Percentiles rank a stretch among this genome's conserved stretches.
These are phyloP conservation scores for Ilyonectria sp. DNA, from an alignment of 2,329 filamentous ascomycete genomes.

Conservation along the genomic window DNA sequence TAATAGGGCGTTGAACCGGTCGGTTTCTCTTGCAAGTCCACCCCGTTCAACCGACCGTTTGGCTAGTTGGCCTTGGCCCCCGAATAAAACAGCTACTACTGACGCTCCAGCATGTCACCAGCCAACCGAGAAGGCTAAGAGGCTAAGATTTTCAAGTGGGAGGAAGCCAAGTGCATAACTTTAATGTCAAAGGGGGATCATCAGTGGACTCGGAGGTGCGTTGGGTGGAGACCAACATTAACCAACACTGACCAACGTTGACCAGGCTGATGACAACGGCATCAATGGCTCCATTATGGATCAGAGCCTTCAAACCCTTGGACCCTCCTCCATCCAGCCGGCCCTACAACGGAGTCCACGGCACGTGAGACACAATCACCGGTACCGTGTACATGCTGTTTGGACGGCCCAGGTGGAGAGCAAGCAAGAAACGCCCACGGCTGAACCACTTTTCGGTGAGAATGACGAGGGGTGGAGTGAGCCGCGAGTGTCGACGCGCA, in stretches of 20 bases:
- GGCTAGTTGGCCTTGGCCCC: conserved; percentile 11
- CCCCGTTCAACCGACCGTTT: not conserved
- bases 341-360: not conserved
- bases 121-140: not conserved
- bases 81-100: not conserved
- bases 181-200: conserved; percentile 25
- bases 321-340: not conserved
- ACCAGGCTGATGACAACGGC: conserved; percentile 8
- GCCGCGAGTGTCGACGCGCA: conserved; percentile 32
- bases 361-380: not conserved
- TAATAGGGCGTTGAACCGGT: conserved; percentile 7
- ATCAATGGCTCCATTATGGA: conserved; percentile 8
- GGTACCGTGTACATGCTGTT: not conserved
- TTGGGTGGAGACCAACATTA: conserved; percentile 15
- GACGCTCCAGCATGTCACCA: not conserved
- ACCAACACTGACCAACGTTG: conserved; percentile 1
- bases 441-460: conserved; percentile 16
- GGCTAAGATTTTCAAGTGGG: conserved; percentile 10
- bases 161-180: conserved; percentile 32
- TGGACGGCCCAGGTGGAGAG: conserved; percentile 5
- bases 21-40: conserved; percentile 14
- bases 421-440: not conserved
- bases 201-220: conserved; percentile 12
- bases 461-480: conserved; percentile 26
- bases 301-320: not conserved